phyloP scores from a whole-genome alignment of 495 filamentous ascomycete species.

The Paragyromitra xinjiangensis region DNA sequence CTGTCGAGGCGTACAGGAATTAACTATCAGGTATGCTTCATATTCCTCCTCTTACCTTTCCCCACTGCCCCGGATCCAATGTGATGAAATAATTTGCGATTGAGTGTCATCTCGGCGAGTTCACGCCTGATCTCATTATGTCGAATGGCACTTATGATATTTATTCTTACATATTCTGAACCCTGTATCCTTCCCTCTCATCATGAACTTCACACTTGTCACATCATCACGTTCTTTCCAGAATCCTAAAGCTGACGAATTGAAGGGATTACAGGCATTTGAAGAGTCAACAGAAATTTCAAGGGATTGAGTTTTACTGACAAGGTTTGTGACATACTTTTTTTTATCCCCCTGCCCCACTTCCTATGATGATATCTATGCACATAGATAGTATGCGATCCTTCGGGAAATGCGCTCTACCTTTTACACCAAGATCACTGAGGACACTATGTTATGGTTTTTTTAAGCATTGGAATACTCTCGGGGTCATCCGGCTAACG shows the following conservation, averaged over 20 bases:
- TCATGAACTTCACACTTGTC: neutral
- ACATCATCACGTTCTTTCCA: neutral
- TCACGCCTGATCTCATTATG: conserved; percentile 87
- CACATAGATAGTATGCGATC: conserved; percentile 89
- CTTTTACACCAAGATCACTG: conserved; percentile 89
- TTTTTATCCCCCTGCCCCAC: conserved; percentile 60
- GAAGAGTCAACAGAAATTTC: neutral
- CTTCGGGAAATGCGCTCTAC: conserved; percentile 68
- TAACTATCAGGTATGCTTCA: conserved; percentile 46
- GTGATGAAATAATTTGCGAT: conserved; percentile 99
- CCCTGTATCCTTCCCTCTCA: conserved; percentile 29
- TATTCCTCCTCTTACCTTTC: conserved; percentile 25
- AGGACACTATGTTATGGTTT: conserved; percentile 59
- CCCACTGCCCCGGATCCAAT: conserved; percentile 53
- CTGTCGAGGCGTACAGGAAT: conserved; percentile 1
- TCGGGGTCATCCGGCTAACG: conserved; percentile 16
- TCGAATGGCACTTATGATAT: conserved; percentile 77
- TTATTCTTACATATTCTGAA: conserved; percentile 99
- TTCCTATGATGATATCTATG: conserved; percentile 72
- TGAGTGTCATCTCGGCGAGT: conserved; percentile 79
- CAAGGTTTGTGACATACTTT: conserved; percentile 37
- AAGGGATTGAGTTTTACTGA: neutral
- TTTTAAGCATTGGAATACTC: neutral
- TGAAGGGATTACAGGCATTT: conserved; percentile 13
- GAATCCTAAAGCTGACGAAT: conserved; percentile 14